These are phyloP conservation scores for Butyriboletus loyo DNA, from an alignment of 768 basidiomycete species.

Conservation along the genomic window DNA sequence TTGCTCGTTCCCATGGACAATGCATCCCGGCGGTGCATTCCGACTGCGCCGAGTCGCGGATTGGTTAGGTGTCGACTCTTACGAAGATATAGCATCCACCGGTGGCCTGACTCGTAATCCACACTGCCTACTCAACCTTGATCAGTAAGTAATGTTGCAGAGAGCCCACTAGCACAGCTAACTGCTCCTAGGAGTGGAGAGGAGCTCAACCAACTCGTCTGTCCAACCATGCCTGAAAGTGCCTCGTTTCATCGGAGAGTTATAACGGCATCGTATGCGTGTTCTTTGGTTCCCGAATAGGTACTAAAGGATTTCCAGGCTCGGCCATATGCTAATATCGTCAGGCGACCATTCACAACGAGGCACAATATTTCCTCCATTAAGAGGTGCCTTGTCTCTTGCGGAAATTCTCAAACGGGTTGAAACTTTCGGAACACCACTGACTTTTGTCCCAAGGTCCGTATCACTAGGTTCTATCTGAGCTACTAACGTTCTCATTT, in stretches of 20 bases:
- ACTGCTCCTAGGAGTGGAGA: conserved; percentile 15
- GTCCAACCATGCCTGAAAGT: not conserved
- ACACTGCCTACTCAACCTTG: conserved; percentile 32
- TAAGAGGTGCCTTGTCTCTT: conserved; percentile 41
- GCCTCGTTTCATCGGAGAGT: conserved; percentile 10
- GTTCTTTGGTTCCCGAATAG: not conserved
- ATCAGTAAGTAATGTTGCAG: conserved; percentile 32
- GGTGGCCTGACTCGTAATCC: conserved; percentile 39
- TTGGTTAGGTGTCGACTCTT: conserved; percentile 44
- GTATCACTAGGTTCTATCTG: not conserved
- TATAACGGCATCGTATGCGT: conserved; percentile 41
- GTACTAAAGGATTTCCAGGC: conserved; percentile 33
- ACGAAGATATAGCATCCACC: conserved; percentile 35
- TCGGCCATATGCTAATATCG: conserved; percentile 60
- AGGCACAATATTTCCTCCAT: conserved; percentile 44
- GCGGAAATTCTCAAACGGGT: conserved; percentile 47
- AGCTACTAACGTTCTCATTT: not conserved
- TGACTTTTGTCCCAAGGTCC: conserved; percentile 55
- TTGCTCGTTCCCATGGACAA: conserved; percentile 47
- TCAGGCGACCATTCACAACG: conserved; percentile 34
- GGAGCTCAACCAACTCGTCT: conserved; percentile 16
- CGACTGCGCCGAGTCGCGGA: conserved; percentile 62
- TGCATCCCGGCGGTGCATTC: conserved; percentile 44
- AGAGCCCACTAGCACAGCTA: not conserved
- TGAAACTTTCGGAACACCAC: conserved; percentile 26